Evolutionary conservation across 73 alveolate genomes (phyloP).

Genomic region (Symbiodinium natans): DNA sequence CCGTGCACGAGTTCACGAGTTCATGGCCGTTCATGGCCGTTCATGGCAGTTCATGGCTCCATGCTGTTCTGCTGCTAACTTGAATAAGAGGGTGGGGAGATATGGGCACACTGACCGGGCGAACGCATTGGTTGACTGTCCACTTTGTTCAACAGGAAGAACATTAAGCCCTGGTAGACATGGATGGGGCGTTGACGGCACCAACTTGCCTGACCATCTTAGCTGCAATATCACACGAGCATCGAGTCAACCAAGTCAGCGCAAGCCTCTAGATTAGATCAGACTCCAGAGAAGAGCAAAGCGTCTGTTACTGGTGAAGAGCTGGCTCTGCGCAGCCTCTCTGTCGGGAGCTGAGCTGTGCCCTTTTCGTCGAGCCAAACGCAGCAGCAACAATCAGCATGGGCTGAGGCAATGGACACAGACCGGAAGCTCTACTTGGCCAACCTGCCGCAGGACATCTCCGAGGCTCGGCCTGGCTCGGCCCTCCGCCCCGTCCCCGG

Average conservation of each 20-base stretch:
- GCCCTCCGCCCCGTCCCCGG: no score
- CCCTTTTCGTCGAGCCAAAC: no score
- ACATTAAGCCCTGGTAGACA: neutral
- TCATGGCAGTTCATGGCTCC: no score
- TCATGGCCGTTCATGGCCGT: no score
- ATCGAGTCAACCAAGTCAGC: no score
- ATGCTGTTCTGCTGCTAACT: no score
- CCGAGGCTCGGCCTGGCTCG: neutral
- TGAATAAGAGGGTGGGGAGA: no score
- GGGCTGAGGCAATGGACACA: neutral
- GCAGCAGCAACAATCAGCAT: no score
- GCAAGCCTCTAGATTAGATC: no score
- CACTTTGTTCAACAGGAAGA: neutral
- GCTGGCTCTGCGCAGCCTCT: neutral
- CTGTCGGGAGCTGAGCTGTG: neutral
- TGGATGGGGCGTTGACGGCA: neutral
- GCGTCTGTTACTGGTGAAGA: neutral
- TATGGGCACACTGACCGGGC: neutral
- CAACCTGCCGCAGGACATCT: neutral
- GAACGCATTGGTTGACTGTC: neutral
- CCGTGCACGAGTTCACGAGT: neutral
- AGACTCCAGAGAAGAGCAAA: neutral
- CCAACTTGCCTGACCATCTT: neutral
- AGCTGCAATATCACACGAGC: neutral
- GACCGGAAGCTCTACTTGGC: constrained; percentile 7